phyloP scores from a whole-genome alignment of 2,329 filamentous ascomycete genomes.

The Talaromyces sp. region DNA sequence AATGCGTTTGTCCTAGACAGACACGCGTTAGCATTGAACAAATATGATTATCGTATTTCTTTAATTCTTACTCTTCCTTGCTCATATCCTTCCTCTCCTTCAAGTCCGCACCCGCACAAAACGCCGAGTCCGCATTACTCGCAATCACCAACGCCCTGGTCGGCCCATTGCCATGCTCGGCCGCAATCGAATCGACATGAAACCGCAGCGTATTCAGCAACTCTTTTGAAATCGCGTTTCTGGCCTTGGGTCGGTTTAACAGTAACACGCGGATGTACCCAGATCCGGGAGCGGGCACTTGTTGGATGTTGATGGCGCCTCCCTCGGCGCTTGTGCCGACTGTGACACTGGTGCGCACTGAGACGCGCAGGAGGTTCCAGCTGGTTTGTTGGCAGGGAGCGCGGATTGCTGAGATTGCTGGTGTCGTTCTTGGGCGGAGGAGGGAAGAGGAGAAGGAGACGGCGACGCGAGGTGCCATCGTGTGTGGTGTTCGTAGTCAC shows the following conservation, averaged over 20 bases:
- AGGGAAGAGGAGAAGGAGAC: slow-evolving; percentile 8
- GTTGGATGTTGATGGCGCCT: slow-evolving; percentile 59
- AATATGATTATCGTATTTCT: not conserved
- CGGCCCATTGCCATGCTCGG: slow-evolving; percentile 50
- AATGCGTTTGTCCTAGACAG: slow-evolving; percentile 67
- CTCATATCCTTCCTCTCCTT: slow-evolving; percentile 80
- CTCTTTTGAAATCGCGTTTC: slow-evolving; percentile 83
- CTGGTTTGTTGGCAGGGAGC: not conserved
- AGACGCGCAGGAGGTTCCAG: not conserved
- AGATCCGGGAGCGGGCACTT: slow-evolving; percentile 69
- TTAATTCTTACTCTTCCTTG: slow-evolving; percentile 62
- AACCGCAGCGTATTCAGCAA: slow-evolving; percentile 67
- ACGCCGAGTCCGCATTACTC: slow-evolving; percentile 77
- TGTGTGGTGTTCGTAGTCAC: not conserved
- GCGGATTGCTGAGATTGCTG: not conserved
- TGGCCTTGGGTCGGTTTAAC: slow-evolving; percentile 75
- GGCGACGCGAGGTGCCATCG: slow-evolving; percentile 27
- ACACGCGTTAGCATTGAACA: not conserved
- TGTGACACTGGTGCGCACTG: slow-evolving; percentile 25
- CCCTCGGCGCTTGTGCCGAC: slow-evolving; percentile 30
- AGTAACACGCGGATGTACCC: slow-evolving; percentile 86
- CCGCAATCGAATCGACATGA: slow-evolving; percentile 67
- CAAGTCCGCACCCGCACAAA: slow-evolving; percentile 91
- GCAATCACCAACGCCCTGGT: slow-evolving; percentile 80
- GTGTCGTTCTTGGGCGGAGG: slow-evolving; percentile 1